Evolutionary conservation across 805 yeast species (phyloP).

Genomic region (Metschnikowia colocasiae): DNA sequence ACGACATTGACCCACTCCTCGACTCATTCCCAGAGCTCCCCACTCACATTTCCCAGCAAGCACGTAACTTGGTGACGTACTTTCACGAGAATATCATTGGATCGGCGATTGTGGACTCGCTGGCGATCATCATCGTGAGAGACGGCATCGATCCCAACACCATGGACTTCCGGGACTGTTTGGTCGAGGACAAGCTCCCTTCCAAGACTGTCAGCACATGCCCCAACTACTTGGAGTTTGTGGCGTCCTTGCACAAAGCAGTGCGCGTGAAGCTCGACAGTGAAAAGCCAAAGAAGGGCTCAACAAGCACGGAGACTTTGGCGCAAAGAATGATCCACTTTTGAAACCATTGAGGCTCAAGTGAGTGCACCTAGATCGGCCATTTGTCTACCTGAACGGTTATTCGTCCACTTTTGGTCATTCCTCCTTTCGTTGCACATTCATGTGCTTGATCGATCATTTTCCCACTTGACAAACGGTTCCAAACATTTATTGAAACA

Average conservation of each 20-base stretch:
- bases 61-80: slow-evolving; percentile 57
- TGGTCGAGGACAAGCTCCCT: slow-evolving; percentile 63
- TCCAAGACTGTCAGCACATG: slow-evolving; percentile 24
- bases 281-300: slow-evolving; percentile 30
- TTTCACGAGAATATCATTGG: slow-evolving; percentile 40
- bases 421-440: too few species aligned
- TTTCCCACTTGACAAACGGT: too few species aligned
- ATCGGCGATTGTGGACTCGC: slow-evolving; percentile 23
- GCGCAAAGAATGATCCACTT: slow-evolving; percentile 41
- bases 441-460: too few species aligned
- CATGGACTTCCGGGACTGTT: slow-evolving; percentile 46
- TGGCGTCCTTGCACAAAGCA: slow-evolving; percentile 63
- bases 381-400: too few species aligned
- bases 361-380: too few species aligned
- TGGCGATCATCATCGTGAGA: slow-evolving; percentile 57
- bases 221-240: slow-evolving; percentile 61
- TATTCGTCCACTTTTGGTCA: too few species aligned
- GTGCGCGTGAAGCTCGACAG: slow-evolving; percentile 51
- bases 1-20: slow-evolving; percentile 45
- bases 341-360: slow-evolving; percentile 14
- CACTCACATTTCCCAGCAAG: slow-evolving; percentile 65
- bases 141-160: slow-evolving; percentile 62
- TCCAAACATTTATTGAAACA: too few species aligned
- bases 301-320: slow-evolving; percentile 22
- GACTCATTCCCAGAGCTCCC: slow-evolving; percentile 67